A percentile compares a stretch with the other conserved stretches of the same genome.
Evolutionary conservation across 257 asterid genomes (phyloP).

Genomic region (Misopates orontium): DNA sequence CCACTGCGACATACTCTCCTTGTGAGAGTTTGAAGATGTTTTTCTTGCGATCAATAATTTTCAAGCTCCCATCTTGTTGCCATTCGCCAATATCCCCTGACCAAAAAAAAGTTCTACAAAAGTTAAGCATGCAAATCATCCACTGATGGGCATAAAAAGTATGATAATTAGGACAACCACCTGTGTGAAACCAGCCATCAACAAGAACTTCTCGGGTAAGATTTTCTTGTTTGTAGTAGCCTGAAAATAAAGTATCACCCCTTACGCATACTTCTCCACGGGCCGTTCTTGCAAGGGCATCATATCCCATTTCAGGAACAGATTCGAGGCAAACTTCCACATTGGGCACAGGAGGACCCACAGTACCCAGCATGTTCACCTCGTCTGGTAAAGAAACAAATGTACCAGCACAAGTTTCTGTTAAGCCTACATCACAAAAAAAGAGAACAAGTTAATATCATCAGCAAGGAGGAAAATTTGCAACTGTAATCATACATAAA

Average conservation of each 20-base stretch:
- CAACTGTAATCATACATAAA: conserved; percentile 17
- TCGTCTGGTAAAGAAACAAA: conserved; percentile 80
- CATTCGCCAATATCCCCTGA: conserved; percentile 95
- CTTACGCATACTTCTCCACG: conserved; percentile 91
- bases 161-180: conserved; percentile 36
- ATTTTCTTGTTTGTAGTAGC: conserved; percentile 90
- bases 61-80: conserved; percentile 89
- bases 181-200: conserved; percentile 99
- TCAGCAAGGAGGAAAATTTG: conserved; percentile 22
- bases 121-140: conserved; percentile 4
- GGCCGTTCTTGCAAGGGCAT: conserved; percentile 77
- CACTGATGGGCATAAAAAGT: conserved; percentile 18
- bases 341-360: conserved; percentile 95
- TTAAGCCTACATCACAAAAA: conserved; percentile 59
- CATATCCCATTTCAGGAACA: conserved; percentile 96
- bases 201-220: conserved; percentile 81
- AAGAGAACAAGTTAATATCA: conserved; percentile 16
- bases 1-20: conserved; percentile 99
- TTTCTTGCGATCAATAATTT: conserved; percentile 92
- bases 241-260: conserved; percentile 81
- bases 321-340: conserved; percentile 94
- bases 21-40: conserved; percentile 96
- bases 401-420: conserved; percentile 97
- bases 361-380: conserved; percentile 82
- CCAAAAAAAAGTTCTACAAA: conserved; percentile 20